Base-by-base conservation (phyloP, 495 filamentous ascomycete species). In the Aspergillus saccharolyticus region DNA sequence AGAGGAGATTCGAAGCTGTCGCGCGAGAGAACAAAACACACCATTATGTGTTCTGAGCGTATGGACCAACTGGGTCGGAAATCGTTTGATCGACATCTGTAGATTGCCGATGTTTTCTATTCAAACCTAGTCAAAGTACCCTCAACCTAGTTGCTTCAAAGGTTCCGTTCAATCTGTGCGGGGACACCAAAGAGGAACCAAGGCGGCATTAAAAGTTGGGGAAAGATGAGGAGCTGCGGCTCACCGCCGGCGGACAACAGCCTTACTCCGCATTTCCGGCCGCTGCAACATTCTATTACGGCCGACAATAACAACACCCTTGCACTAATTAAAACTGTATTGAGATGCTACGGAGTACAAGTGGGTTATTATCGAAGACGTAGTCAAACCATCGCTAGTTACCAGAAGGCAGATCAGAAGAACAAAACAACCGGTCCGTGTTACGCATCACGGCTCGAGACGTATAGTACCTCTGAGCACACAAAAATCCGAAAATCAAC, bases 311-410 rank as follows among this genome's bases (percentile, higher is more conserved):
- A 59, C 19, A 24, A 51, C 50, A 21, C 21, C 49, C 42, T 4
- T 24, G 22, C 42, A 42, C 42, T 19, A 53, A 70, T 68, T 72
- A 70, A 70, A 67, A 63, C 56, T 66, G 66, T 63, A 66, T 67
- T 70, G 66, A 66, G 54, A 67, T 64, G 65, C 68, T 77, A 77
- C 72, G 67, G 63, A 70, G 68, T 70, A 73, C 63, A 73, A 67
- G 67, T 67, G 66, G 67, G 70, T 71, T 74, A 78, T 78, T 78
- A 78, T 76, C 69, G 76, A 75, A 65, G 68, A 68, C 69, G 67
- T 74, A 75, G 67, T 71, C 62, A 74, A 69, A 73, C 73, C 72
- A 76, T 75, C 73, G 73, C 76, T 76, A 77, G 72, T 71, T 72
- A 71, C 70, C 73, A 75, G 70, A 63, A 61, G 66, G 66, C 66